phyloP scores from a whole-genome alignment of 768 basidiomycete genomes.

The Gelatoporia subvermispora region DNA sequence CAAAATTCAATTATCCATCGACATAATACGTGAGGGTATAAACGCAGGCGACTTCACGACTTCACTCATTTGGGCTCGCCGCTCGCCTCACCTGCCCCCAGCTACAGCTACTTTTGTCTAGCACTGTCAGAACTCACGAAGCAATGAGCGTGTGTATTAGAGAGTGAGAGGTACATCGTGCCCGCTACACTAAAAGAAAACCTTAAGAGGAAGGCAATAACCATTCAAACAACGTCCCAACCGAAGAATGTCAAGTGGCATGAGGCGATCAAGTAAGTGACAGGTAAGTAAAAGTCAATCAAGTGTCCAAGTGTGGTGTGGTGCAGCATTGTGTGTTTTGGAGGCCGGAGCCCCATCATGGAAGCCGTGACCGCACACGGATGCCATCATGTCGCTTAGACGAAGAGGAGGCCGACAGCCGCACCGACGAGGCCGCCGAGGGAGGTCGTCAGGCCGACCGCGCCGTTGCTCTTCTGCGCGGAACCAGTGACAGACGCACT shows the following conservation, averaged over 20 bases:
- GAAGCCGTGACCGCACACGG: too few relatives aligned
- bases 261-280: not conserved
- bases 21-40: too few relatives aligned
- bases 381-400: slow-evolving; percentile 5
- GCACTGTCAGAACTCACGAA: not conserved
- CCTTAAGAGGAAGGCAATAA: not conserved
- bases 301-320: not conserved
- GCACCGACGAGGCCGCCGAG: slow-evolving; percentile 15
- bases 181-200: slow-evolving; percentile 1
- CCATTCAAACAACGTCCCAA: not conserved
- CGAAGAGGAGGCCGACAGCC: slow-evolving; percentile 18
- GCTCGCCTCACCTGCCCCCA: too few relatives aligned
- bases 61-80: too few relatives aligned
- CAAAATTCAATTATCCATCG: not conserved
- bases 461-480: slow-evolving; percentile 10
- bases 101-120: not conserved
- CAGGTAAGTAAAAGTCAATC: not conserved
- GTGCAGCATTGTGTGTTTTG: not conserved
- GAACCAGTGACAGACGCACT: slow-evolving; percentile 7
- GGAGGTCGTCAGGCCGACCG: slow-evolving; percentile 9
- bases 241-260: not conserved
- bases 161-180: slow-evolving; percentile 13
- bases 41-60: too few relatives aligned
- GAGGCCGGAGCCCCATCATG: not conserved
- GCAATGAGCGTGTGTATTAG: slow-evolving; percentile 10